phyloP scores from a whole-genome alignment of 805 yeast genomes.

The Nadsonia fulvescens region DNA sequence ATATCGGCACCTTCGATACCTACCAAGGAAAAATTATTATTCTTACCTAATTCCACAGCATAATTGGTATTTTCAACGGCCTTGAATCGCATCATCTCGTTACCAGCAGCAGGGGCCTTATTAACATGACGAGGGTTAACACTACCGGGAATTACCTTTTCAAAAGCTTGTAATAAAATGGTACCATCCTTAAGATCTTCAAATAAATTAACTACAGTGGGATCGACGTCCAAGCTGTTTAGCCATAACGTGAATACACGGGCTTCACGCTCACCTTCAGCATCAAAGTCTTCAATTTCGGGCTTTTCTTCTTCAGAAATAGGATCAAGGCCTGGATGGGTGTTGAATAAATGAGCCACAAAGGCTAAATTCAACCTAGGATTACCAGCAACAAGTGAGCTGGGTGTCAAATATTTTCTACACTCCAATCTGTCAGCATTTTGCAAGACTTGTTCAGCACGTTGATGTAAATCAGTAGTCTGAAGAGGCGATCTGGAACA shows the following conservation, averaged over 20 bases:
- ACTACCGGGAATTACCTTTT: conserved; percentile 87
- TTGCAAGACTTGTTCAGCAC: conserved; percentile 74
- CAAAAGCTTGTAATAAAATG: conserved; percentile 77
- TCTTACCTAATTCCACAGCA: conserved; percentile 92
- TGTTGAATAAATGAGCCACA: conserved; percentile 92
- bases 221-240: conserved; percentile 89
- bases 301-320: conserved; percentile 78
- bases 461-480: conserved; percentile 48
- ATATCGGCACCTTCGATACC: conserved; percentile 98
- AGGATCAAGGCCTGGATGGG: conserved; percentile 93
- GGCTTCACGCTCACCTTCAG: conserved; percentile 99
- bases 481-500: conserved; percentile 77
- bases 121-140: conserved; percentile 67
- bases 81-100: conserved; percentile 74
- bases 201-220: conserved; percentile 77
- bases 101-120: conserved; percentile 60
- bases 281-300: conserved; percentile 94
- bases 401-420: conserved; percentile 88
- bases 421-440: conserved; percentile 87
- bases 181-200: conserved; percentile 92
- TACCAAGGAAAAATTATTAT: conserved; percentile 79
- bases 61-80: conserved; percentile 96
- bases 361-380: conserved; percentile 93
- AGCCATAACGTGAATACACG: conserved; percentile 96
- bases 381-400: conserved; percentile 84